phyloP scores from a whole-genome alignment of 352 stramenopile genomes.

The Phytophthora melonis region DNA sequence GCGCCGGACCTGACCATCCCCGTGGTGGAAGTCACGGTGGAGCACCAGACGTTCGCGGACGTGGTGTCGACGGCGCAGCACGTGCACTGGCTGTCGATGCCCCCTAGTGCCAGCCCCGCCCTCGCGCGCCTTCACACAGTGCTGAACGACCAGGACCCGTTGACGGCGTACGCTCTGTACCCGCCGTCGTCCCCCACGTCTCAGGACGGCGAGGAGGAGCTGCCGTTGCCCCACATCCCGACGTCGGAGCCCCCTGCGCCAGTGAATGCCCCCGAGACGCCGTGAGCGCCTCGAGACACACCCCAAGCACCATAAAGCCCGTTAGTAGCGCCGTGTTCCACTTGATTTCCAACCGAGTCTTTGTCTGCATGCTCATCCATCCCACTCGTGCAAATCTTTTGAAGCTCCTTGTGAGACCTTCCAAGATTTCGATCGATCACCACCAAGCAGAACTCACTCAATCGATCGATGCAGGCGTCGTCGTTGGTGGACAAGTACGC shows the following conservation, averaged over 20 bases:
- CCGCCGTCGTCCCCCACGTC: constrained; percentile 36
- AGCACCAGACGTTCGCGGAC: constrained; percentile 37
- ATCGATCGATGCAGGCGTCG: constrained; percentile 6
- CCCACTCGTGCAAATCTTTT: constrained; percentile 18
- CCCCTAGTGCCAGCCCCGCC: constrained; percentile 37
- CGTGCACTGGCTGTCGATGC: constrained; percentile 48
- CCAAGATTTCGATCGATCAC: constrained; percentile 10
- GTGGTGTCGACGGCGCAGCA: constrained; percentile 33
- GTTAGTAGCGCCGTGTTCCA: constrained; percentile 19
- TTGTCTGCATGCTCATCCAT: background rate
- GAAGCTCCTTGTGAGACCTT: constrained; percentile 9
- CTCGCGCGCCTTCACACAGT: constrained; percentile 50
- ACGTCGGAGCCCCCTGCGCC: constrained; percentile 25
- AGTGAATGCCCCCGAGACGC: constrained; percentile 4
- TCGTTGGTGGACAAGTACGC: constrained; percentile 21
- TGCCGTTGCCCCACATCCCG: constrained; percentile 33
- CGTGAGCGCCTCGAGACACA: constrained; percentile 17
- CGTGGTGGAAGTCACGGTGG: constrained; percentile 30
- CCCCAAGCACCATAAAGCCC: constrained; percentile 11
- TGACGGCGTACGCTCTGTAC: constrained; percentile 52
- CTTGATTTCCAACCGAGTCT: constrained; percentile 27
- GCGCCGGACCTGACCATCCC: constrained; percentile 1
- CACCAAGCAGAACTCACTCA: no score
- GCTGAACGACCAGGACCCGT: constrained; percentile 40
- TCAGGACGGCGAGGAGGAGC: constrained; percentile 19